Evolutionary conservation across 2,329 filamentous ascomycete species (phyloP).

Genomic region (Aschersonia sp.): DNA sequence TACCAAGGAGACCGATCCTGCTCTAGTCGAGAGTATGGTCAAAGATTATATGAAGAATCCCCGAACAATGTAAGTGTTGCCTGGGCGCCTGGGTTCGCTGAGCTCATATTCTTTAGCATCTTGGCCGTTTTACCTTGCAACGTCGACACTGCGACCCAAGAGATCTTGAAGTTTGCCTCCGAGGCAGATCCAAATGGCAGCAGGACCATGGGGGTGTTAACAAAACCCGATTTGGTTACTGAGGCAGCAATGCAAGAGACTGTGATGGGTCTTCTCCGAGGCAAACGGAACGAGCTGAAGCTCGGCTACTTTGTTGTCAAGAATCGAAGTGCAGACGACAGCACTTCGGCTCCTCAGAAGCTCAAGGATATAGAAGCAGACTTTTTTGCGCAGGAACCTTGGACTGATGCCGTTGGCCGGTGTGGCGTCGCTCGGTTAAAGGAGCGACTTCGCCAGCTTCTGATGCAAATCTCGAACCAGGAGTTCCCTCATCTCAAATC

Average conservation of each 20-base stretch:
- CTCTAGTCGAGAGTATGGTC: background rate
- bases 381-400: too few relatives aligned
- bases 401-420: too few relatives aligned
- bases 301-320: background rate
- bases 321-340: background rate
- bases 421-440: too few relatives aligned
- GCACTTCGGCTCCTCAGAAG: too few relatives aligned
- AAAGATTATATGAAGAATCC: background rate
- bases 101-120: background rate
- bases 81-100: too few relatives aligned
- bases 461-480: too few relatives aligned
- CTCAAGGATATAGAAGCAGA: too few relatives aligned
- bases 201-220: background rate
- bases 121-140: background rate
- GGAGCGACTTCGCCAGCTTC: too few relatives aligned
- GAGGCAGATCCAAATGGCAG: background rate
- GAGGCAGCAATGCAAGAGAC: background rate
- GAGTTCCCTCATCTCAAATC: too few relatives aligned
- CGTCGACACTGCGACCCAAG: background rate
- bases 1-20: too few relatives aligned
- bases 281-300: background rate
- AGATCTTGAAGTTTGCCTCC: background rate
- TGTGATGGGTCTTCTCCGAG: conserved; percentile 7
- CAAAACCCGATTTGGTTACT: background rate
- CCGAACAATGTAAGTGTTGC: background rate